Conservation (phyloP, 2,329 filamentous ascomycete genomes). For the Madurella fahalii region DNA sequence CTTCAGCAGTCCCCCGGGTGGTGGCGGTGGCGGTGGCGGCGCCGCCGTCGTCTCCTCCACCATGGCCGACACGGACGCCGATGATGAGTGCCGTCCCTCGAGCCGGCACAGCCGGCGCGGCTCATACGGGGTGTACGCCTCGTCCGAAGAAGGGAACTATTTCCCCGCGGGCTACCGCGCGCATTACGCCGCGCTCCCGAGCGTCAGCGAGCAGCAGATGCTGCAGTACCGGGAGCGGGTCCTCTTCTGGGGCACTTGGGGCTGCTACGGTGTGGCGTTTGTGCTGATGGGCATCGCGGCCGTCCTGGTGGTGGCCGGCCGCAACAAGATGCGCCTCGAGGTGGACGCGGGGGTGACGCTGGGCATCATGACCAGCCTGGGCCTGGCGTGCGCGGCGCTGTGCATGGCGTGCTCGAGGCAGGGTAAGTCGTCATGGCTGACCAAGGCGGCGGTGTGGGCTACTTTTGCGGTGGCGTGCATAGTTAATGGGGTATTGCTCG, state of each 20-base stretch:
- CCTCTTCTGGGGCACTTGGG: slow-evolving; percentile 50
- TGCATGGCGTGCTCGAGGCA: slow-evolving; percentile 53
- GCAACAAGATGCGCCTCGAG: slow-evolving; percentile 62
- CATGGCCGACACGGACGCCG: slow-evolving; percentile 39
- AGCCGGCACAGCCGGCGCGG: slow-evolving; percentile 10
- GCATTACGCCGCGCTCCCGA: slow-evolving; percentile 51
- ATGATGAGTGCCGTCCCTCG: slow-evolving; percentile 34
- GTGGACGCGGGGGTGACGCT: slow-evolving; percentile 70
- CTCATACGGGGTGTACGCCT: slow-evolving; percentile 28
- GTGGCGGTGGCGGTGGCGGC: slow-evolving; percentile 20
- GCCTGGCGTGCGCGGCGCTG: slow-evolving; percentile 59
- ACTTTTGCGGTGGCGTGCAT: slow-evolving; percentile 45
- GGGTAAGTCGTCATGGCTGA: slow-evolving; percentile 40
- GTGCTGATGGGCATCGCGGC: slow-evolving; percentile 61
- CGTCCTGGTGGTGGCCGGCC: slow-evolving; percentile 63
- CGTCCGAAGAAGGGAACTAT: slow-evolving; percentile 40
- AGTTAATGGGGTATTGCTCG: slow-evolving; percentile 49
- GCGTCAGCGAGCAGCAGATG: slow-evolving; percentile 48
- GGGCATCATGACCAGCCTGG: slow-evolving; percentile 63
- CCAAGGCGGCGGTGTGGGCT: slow-evolving; percentile 41
- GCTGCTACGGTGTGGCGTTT: slow-evolving; percentile 56
- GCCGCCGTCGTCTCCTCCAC: slow-evolving; percentile 16
- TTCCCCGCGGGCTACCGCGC: slow-evolving; percentile 50
- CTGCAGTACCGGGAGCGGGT: slow-evolving; percentile 50
- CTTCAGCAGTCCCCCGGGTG: slow-evolving; percentile 29